Evolutionary conservation across 768 basidiomycete genomes (phyloP).

Genomic region (Trametes punicea): DNA sequence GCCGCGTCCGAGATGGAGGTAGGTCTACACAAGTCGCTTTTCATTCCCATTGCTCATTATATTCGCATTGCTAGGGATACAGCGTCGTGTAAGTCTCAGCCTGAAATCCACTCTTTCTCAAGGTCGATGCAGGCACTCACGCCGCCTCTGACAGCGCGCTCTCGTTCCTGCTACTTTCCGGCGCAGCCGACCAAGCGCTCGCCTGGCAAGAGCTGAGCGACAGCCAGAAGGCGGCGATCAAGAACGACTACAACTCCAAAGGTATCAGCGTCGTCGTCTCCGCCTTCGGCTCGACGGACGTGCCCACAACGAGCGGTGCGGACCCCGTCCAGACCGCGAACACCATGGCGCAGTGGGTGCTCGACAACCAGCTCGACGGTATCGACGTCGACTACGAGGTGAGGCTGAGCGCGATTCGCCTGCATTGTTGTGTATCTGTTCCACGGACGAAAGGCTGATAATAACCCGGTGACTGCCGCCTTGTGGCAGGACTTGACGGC

Average conservation of each 20-base stretch:
- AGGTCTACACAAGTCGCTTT: neutral
- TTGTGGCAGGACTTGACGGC: conserved; percentile 23
- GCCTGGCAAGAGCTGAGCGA: conserved; percentile 4
- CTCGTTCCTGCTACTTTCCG: conserved; percentile 13
- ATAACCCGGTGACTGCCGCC: too few species aligned
- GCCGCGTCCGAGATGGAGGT: conserved; percentile 9
- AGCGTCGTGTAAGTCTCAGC: conserved; percentile 7
- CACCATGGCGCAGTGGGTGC: conserved; percentile 35
- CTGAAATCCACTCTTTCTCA: neutral
- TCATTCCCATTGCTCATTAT: too few species aligned
- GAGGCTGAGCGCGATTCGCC: neutral
- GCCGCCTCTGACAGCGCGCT: neutral
- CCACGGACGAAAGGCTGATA: too few species aligned
- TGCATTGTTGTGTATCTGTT: too few species aligned
- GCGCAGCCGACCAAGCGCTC: conserved; percentile 10
- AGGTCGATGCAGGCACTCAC: neutral
- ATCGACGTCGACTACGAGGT: conserved; percentile 26
- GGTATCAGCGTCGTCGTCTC: conserved; percentile 24
- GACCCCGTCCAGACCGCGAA: conserved; percentile 33
- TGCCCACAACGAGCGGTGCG: conserved; percentile 25
- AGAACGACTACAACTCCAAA: conserved; percentile 22
- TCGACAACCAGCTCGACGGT: conserved; percentile 26
- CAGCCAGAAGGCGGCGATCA: conserved; percentile 17
- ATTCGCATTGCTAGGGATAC: conserved; percentile 1
- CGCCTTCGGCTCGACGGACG: conserved; percentile 29